Conservation (phyloP, 371 early-diverging fungal genomes). For the Mucor plumbeus region DNA sequence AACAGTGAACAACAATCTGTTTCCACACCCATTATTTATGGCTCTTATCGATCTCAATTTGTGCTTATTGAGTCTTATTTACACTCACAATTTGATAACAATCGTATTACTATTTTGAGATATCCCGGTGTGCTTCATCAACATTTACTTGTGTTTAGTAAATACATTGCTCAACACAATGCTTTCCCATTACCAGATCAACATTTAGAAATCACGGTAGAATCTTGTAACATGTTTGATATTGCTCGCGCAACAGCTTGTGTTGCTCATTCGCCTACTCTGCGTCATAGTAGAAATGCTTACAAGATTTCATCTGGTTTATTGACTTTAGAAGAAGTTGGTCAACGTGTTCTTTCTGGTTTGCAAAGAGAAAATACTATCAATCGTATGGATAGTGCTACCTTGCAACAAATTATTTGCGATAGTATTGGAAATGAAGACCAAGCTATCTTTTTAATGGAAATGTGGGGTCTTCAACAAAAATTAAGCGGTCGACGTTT, state of each 20-base stretch:
- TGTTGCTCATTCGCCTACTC: constrained; percentile 49
- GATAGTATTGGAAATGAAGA: constrained; percentile 53
- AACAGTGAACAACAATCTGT: constrained; percentile 8
- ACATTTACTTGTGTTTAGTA: constrained; percentile 52
- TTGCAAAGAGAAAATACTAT: constrained; percentile 41
- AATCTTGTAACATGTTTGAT: constrained; percentile 51
- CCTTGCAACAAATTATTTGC: constrained; percentile 37
- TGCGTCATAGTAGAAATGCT: constrained; percentile 42
- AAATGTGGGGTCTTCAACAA: constrained; percentile 58
- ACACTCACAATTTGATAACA: constrained; percentile 39
- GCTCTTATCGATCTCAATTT: constrained; percentile 51
- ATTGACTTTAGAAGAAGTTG: constrained; percentile 52
- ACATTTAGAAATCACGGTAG: constrained; percentile 49
- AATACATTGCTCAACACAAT: constrained; percentile 53
- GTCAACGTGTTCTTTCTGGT: constrained; percentile 44
- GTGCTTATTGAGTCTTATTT: constrained; percentile 48
- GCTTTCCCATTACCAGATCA: constrained; percentile 49
- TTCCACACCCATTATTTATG: neutral
- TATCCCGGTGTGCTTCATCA: constrained; percentile 57
- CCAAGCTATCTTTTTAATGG: constrained; percentile 50
- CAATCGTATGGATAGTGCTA: constrained; percentile 39
- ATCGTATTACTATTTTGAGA: constrained; percentile 47
- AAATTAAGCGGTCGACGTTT: constrained; percentile 40
- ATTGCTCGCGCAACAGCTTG: constrained; percentile 53
- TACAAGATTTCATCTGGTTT: constrained; percentile 53